Base-by-base conservation (phyloP, 371 early-diverging fungal species). In the Mucor piriformis region DNA sequence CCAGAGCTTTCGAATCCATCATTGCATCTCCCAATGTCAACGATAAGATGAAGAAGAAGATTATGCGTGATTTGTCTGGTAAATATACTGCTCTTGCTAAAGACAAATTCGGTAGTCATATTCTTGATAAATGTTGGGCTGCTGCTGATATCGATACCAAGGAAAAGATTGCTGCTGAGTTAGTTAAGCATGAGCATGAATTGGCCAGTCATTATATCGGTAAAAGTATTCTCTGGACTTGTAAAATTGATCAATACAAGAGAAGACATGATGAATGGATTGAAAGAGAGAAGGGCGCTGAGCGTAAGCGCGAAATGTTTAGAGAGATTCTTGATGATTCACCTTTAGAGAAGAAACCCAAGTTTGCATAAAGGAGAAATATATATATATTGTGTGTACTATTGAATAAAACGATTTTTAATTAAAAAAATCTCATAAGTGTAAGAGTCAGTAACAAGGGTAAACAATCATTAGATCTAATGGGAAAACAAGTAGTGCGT, bases 121-220 rank as follows among this genome's bases (percentile, higher is more conserved):
- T 92, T 13, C 82, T 93, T 7, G 95, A 94, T 54, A 84, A 84
- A 53, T 83, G 85, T 63, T 94, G 91, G 90, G 73, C 75, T n/a
- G 77, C 79, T 12, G 85, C 91, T 5, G 91, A 91, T 50, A 83
- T 93, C n/a, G 81, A 83, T 21, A 72, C 81, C 63, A 92, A 90
- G 67, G 79, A 76, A 65, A 56, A 56, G 54, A 94, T 94, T 62
- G 89, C 88, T 5, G 58, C 67, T 11, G 91, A 93, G 59, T 67
- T 94, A 11, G 60, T 86, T 23, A 76, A 78, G 38, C 67, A 76
- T 33, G 82, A 87, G 55, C 71, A 76, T 23, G 75, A 74, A 12
- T 67, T 92, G 21, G 70, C 82, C 29, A 73, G 83, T 33, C 86
- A 85, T 66, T 83, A 82, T 66, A 79, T 88, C 59, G 95, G 92